A percentile compares a stretch with the other conserved stretches of the same genome.
phyloP scores from a whole-genome alignment of 2,329 filamentous ascomycete species.

The Xylaria sp. region DNA sequence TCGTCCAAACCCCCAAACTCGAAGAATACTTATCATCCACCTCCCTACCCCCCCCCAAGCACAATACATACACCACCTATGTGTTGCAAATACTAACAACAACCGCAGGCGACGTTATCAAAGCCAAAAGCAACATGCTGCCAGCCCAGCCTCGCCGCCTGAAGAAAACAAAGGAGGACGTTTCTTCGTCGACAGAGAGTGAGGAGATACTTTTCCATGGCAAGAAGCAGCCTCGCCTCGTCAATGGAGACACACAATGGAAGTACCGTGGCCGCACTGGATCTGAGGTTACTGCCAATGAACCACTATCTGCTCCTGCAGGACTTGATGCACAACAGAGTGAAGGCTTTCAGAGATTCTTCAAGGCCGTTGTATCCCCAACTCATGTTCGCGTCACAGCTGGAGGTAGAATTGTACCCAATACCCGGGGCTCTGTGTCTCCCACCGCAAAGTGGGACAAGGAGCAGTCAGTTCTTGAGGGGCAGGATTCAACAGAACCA shows the following conservation, averaged over 20 bases:
- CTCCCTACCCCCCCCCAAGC: too few relatives aligned
- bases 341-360: slow-evolving; percentile 70
- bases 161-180: slow-evolving; percentile 39
- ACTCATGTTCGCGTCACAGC: slow-evolving; percentile 69
- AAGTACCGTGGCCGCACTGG: slow-evolving; percentile 50
- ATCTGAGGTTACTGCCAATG: slow-evolving; percentile 45
- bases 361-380: slow-evolving; percentile 68
- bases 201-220: slow-evolving; percentile 43
- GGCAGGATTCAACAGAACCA: slow-evolving; percentile 28
- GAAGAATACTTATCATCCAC: too few relatives aligned
- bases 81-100: slow-evolving; percentile 3
- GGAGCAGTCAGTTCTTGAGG: slow-evolving; percentile 40
- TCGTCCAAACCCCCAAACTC: not conserved
- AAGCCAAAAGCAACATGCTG: slow-evolving; percentile 24
- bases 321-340: slow-evolving; percentile 58
- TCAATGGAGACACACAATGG: slow-evolving; percentile 37
- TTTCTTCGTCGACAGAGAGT: slow-evolving; percentile 40
- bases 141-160: slow-evolving; percentile 24
- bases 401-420: slow-evolving; percentile 68
- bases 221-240: slow-evolving; percentile 34
- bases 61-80: not conserved
- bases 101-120: slow-evolving; percentile 35
- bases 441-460: slow-evolving; percentile 55
- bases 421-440: slow-evolving; percentile 58
- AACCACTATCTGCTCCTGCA: slow-evolving; percentile 57